Conservation (phyloP, 2,329 filamentous ascomycete species). For the Apiospora marii region DNA sequence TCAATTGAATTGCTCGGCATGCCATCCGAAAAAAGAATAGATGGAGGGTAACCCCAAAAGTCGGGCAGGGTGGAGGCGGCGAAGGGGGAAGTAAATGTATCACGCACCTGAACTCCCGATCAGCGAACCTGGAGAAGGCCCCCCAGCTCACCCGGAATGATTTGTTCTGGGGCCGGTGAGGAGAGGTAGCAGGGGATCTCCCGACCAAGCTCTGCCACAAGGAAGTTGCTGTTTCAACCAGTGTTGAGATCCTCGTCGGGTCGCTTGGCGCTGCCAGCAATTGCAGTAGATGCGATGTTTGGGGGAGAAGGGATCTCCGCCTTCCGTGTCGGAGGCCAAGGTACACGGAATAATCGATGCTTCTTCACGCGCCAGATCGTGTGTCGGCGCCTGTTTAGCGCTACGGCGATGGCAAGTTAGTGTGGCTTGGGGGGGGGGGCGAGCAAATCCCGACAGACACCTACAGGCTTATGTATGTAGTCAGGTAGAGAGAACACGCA, state of each 20-base stretch:
- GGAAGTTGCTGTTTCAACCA: conserved; percentile 17
- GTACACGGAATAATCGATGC: conserved; percentile 6
- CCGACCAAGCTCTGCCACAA: conserved; percentile 11
- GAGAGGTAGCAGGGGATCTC: conserved; percentile 1
- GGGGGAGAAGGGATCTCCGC: conserved; percentile 7
- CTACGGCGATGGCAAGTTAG: neutral
- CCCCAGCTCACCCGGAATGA: conserved; percentile 10
- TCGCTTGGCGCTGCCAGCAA: neutral
- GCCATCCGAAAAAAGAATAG: conserved; percentile 11
- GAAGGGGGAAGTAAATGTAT: conserved; percentile 18
- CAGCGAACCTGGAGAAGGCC: conserved; percentile 11
- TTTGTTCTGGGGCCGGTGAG: conserved; percentile 15
- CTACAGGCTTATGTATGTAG: no score
- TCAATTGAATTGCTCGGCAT: neutral
- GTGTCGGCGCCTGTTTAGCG: conserved; percentile 17
- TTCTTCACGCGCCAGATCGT: conserved; percentile 11
- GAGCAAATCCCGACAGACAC: conserved; percentile 9
- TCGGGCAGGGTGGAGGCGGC: conserved; percentile 5
- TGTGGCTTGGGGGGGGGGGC: neutral
- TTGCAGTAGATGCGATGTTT: conserved; percentile 9
- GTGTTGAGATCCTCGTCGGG: conserved; percentile 11
- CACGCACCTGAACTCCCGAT: neutral
- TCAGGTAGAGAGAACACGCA: neutral
- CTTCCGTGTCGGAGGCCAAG: conserved; percentile 20
- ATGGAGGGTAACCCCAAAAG: neutral